phyloP scores from a whole-genome alignment of 75 land plant genomes.

The Sequoiadendron giganteum region DNA sequence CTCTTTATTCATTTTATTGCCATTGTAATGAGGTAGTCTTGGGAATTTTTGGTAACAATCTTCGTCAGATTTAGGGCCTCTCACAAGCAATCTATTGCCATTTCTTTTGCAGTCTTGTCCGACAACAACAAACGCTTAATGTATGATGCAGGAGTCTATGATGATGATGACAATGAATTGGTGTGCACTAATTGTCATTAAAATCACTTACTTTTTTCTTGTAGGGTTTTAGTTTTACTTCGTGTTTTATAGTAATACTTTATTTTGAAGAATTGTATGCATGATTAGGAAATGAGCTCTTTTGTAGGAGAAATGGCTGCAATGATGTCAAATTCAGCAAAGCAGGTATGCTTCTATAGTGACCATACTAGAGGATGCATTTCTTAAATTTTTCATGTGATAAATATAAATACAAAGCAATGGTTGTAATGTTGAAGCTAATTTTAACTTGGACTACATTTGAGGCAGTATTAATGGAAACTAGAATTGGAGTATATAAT shows the following conservation, averaged over 20 bases:
- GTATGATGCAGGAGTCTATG: constrained; percentile 65
- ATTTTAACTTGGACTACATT: background rate
- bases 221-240: background rate
- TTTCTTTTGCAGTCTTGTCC: constrained; percentile 42
- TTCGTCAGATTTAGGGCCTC: background rate
- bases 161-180: constrained; percentile 27
- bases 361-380: background rate
- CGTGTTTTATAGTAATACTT: background rate
- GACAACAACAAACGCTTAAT: constrained; percentile 57
- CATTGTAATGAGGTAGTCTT: background rate
- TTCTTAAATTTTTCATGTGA: background rate
- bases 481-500: background rate
- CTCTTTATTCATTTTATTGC: background rate
- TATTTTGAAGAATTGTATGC: constrained; percentile 5
- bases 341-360: constrained; percentile 8
- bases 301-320: constrained; percentile 58
- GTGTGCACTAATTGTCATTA: background rate
- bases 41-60: background rate
- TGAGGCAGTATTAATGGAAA: background rate
- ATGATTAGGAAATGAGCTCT: constrained; percentile 62
- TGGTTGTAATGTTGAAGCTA: background rate
- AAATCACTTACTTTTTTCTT: background rate
- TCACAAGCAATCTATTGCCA: constrained; percentile 1
- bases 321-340: constrained; percentile 41
- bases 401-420: background rate